Evolutionary conservation across 2,329 filamentous ascomycete species (phyloP).

Genomic region (Exophiala mesophila): DNA sequence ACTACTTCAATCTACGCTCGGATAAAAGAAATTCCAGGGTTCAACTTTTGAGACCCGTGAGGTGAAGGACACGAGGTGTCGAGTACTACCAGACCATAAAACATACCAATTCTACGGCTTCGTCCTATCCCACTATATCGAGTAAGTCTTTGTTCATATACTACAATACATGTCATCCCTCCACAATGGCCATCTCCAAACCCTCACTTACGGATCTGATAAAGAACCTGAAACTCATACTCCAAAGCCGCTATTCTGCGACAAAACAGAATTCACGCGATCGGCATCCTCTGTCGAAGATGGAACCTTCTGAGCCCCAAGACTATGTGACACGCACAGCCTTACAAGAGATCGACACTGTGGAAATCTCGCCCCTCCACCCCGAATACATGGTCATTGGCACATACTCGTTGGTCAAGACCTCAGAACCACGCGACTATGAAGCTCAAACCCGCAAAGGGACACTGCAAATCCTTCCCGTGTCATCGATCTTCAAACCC

Average conservation of each 20-base stretch:
- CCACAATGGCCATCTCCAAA: slow-evolving; percentile 10
- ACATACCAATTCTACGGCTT: too few relatives aligned
- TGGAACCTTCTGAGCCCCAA: slow-evolving; percentile 4
- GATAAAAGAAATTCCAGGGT: too few relatives aligned
- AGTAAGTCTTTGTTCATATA: too few relatives aligned
- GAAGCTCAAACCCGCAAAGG: slow-evolving; percentile 15
- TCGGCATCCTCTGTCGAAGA: slow-evolving; percentile 7
- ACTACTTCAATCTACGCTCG: too few relatives aligned
- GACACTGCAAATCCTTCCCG: slow-evolving; percentile 18
- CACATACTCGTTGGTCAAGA: slow-evolving; percentile 23
- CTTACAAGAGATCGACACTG: slow-evolving; percentile 22
- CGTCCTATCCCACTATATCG: too few relatives aligned
- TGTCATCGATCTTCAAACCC: slow-evolving; percentile 8
- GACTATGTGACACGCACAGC: slow-evolving; percentile 14
- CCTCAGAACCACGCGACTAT: slow-evolving; percentile 9
- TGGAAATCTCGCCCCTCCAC: slow-evolving; percentile 20
- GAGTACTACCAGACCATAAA: too few relatives aligned
- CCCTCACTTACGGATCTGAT: slow-evolving; percentile 13
- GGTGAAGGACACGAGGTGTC: too few relatives aligned
- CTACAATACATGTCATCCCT: too few relatives aligned
- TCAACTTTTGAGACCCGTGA: too few relatives aligned
- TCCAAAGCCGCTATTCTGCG: slow-evolving; percentile 8
- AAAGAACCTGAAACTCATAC: slow-evolving; percentile 11
- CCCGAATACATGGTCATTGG: slow-evolving; percentile 24
- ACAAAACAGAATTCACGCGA: slow-evolving; percentile 3